These are phyloP conservation scores for Cladorrhinum samala DNA, from an alignment of 495 filamentous ascomycete species.

Conservation along the genomic window DNA sequence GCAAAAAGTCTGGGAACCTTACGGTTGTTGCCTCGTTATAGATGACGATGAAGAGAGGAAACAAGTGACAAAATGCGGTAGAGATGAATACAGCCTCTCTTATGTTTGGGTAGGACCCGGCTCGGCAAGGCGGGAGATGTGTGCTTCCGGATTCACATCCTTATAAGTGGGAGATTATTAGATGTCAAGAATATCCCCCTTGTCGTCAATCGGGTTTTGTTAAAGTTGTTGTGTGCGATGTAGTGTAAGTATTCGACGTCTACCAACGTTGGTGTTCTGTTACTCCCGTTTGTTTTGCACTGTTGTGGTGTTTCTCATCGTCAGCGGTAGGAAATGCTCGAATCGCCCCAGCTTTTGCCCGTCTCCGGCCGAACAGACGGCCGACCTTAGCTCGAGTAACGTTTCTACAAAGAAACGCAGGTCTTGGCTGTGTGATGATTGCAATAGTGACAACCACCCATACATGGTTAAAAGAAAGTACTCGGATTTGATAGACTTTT, in stretches of 20 bases:
- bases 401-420: background rate
- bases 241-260: too few relatives aligned
- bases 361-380: too few relatives aligned
- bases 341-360: too few relatives aligned
- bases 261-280: background rate
- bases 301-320: too few relatives aligned
- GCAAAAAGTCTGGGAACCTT: too few relatives aligned
- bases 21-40: background rate
- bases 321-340: too few relatives aligned
- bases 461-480: too few relatives aligned
- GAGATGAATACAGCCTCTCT: background rate
- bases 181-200: background rate
- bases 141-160: too few relatives aligned
- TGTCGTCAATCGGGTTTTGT: background rate
- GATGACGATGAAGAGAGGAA: background rate
- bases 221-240: background rate
- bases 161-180: too few relatives aligned
- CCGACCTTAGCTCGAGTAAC: background rate
- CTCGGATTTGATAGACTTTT: too few relatives aligned
- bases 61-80: background rate
- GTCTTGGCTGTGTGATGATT: background rate
- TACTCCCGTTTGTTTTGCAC: background rate
- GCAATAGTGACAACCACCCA: too few relatives aligned
- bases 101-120: background rate
- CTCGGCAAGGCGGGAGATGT: background rate